These are phyloP conservation scores for Pascua sp. DNA, from an alignment of 1,284 basidiomycete species.

Conservation along the genomic window DNA sequence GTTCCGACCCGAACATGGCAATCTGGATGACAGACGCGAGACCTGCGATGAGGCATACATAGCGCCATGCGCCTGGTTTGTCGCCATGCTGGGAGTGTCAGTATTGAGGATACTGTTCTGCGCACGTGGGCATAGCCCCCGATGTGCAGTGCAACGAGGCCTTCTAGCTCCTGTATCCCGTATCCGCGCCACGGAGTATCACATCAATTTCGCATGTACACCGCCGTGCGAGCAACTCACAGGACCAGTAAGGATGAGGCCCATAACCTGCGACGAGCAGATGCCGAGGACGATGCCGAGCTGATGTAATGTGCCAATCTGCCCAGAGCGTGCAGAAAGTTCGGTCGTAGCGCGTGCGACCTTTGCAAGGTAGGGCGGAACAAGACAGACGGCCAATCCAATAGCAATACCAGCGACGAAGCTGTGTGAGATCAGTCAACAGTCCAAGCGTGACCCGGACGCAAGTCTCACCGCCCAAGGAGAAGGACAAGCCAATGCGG, in stretches of 20 bases:
- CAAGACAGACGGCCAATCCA: slow-evolving; percentile 79
- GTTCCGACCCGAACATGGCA: slow-evolving; percentile 33
- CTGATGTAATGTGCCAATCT: slow-evolving; percentile 77
- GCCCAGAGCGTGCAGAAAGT: slow-evolving; percentile 25
- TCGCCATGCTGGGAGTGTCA: slow-evolving; percentile 34
- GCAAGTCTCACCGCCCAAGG: slow-evolving; percentile 12
- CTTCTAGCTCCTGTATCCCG: slow-evolving; percentile 35
- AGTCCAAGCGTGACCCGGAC: neutral
- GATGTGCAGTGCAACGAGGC: neutral
- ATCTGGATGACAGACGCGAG: slow-evolving; percentile 61
- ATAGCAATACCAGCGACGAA: slow-evolving; percentile 73
- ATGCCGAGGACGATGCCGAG: slow-evolving; percentile 79
- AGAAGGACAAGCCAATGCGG: slow-evolving; percentile 58
- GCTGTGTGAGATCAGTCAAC: slow-evolving; percentile 48
- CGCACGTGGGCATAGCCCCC: no score
- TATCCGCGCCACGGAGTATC: slow-evolving; percentile 57
- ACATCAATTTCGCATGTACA: no score
- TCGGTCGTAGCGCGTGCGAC: slow-evolving; percentile 60
- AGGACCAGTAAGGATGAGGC: slow-evolving; percentile 39
- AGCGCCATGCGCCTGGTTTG: slow-evolving; percentile 59
- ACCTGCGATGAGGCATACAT: slow-evolving; percentile 67
- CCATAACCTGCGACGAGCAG: slow-evolving; percentile 64
- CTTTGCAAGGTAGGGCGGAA: slow-evolving; percentile 78
- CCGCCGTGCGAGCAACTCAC: slow-evolving; percentile 55
- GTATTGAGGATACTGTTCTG: neutral